phyloP scores from a whole-genome alignment of 139 green algal species.

The Asterochloris sp. region DNA sequence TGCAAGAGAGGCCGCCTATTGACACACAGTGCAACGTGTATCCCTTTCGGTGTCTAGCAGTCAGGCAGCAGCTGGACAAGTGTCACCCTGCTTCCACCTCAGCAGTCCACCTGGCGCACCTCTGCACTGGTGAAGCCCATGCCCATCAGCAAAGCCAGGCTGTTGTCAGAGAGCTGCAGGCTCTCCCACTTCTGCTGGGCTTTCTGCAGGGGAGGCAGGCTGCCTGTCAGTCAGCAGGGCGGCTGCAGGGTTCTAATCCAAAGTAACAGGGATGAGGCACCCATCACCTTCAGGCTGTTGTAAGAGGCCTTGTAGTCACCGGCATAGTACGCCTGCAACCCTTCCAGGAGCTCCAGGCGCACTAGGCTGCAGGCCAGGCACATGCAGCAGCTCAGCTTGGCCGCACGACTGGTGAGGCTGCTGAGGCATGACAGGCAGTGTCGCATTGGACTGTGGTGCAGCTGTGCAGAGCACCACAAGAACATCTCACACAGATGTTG shows the following conservation, averaged over 20 bases:
- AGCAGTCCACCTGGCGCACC: constrained; percentile 2
- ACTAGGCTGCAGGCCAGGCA: constrained; percentile 45
- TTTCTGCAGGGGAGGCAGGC: constrained; percentile 14
- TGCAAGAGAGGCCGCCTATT: not conserved
- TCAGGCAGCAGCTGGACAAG: not conserved
- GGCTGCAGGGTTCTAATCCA: too few species aligned
- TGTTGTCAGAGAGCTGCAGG: constrained; percentile 50
- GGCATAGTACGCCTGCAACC: constrained; percentile 50
- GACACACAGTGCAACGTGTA: not conserved
- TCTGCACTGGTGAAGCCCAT: constrained; percentile 63
- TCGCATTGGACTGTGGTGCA: too few species aligned
- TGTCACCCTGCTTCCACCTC: not conserved
- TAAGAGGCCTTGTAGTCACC: not conserved
- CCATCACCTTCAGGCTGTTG: not conserved
- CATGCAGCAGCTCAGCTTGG: too few species aligned
- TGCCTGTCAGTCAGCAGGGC: too few species aligned
- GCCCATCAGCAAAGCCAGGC: constrained; percentile 37
- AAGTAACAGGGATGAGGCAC: too few species aligned
- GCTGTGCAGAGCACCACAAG: too few species aligned
- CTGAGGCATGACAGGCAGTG: too few species aligned
- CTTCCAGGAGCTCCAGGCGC: constrained; percentile 65
- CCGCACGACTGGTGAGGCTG: too few species aligned
- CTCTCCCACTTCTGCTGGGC: constrained; percentile 39
- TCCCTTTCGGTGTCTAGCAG: not conserved
- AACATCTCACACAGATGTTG: too few species aligned